phyloP scores from a whole-genome alignment of 257 asterid species.

The Fraxinus quadrangulata region DNA sequence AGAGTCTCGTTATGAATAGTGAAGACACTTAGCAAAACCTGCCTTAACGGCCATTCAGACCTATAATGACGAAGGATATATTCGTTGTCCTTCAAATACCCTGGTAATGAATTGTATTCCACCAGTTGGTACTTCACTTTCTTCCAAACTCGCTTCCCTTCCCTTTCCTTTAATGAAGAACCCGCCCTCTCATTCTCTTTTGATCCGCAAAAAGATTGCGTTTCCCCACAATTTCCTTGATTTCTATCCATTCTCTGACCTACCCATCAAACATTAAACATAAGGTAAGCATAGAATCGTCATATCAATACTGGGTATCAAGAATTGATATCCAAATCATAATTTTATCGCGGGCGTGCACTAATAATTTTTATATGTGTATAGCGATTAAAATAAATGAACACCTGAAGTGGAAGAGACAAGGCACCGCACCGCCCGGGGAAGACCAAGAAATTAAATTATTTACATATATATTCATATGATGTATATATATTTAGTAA shows the following conservation, averaged over 20 bases:
- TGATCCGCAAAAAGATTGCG: constrained; percentile 31
- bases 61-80: constrained; percentile 77
- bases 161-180: constrained; percentile 43
- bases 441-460: constrained; percentile 10
- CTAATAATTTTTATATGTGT: neutral
- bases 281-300: constrained; percentile 14
- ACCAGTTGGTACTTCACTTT: constrained; percentile 92
- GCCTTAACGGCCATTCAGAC: constrained; percentile 90
- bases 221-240: constrained; percentile 31
- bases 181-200: constrained; percentile 31
- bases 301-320: neutral
- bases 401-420: constrained; percentile 33
- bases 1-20: constrained; percentile 95
- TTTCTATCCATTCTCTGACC: constrained; percentile 54
- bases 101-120: constrained; percentile 91
- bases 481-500: neutral
- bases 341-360: constrained; percentile 3
- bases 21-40: constrained; percentile 73
- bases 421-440: constrained; percentile 26
- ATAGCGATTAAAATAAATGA: neutral
- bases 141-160: constrained; percentile 82
- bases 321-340: neutral
- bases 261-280: constrained; percentile 29
- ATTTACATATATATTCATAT: neutral
- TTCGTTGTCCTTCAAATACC: constrained; percentile 93